Percentiles rank a stretch among this genome's conserved stretches.
These are phyloP conservation scores for Periconia sp. DNA, from an alignment of 2,329 filamentous ascomycete species.

Conservation along the genomic window DNA sequence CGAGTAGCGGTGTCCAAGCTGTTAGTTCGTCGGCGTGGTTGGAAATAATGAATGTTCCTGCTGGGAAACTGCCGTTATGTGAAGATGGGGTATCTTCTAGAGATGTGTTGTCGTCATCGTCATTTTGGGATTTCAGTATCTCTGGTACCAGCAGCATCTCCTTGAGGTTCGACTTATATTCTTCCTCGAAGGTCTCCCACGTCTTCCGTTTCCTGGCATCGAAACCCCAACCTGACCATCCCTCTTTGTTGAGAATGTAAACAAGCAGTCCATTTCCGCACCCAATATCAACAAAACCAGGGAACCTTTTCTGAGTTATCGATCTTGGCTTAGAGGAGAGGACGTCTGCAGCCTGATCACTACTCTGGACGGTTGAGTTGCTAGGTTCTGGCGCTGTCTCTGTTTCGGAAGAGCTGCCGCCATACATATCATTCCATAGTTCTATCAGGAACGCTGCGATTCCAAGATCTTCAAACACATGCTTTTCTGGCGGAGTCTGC, in stretches of 20 bases:
- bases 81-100: conserved; percentile 14
- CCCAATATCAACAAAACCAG: conserved; percentile 93
- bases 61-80: conserved; percentile 67
- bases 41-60: conserved; percentile 86
- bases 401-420: conserved; percentile 5
- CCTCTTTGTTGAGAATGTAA: conserved; percentile 77
- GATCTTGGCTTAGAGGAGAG: not conserved
- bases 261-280: conserved; percentile 94
- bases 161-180: conserved; percentile 53
- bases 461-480: conserved; percentile 90
- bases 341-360: not conserved
- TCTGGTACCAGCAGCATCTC: conserved; percentile 64
- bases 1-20: conserved; percentile 90
- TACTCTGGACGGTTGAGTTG: not conserved
- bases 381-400: conserved; percentile 4
- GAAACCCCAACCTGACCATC: conserved; percentile 85
- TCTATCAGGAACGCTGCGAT: conserved; percentile 94
- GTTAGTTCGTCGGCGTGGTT: conserved; percentile 98
- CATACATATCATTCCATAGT: conserved; percentile 85
- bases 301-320: conserved; percentile 55
- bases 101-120: not conserved
- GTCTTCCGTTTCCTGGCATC: conserved; percentile 85
- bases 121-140: conserved; percentile 28
- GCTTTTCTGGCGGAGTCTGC: conserved; percentile 82
- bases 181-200: conserved; percentile 70